Base-by-base conservation (phyloP, 208 protist genomes). In the Tritrichomonas musculus region DNA sequence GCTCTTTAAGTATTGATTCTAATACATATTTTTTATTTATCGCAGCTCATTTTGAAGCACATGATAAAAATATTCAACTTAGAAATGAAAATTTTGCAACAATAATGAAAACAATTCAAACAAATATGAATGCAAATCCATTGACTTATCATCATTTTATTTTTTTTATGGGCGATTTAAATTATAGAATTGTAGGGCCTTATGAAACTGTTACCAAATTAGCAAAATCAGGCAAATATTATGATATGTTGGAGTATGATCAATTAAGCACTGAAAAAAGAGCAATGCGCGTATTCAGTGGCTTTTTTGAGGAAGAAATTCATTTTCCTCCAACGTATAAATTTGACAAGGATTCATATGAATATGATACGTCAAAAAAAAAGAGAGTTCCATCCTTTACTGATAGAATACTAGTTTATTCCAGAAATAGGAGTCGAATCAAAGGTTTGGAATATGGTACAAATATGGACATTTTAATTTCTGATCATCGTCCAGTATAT, bases 271-370 rank as follows among this genome's bases (percentile, higher is more conserved):
- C 1, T 13, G 41, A 33, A n/a, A 44, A 88, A 49, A 13, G 47
- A 20, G 47, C 20, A 39, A 49, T 53, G 20, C 77, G 0, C 13
- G 93, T 94, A 39, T 95, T 96, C 33, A 53, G 50, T 8, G 93
- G 69, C 3, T 95, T 95, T 55, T 8, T 13, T 3, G 95, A 96
- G 92, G 95, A 53, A 27, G 60, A 80, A n/a, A 93, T 96, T 75
- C 33, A 27, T 55, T 96, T 96, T 60, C 88, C 65, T 27, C 95
- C 95, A 36, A 94, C 95, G 41, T 96, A 96, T 80, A 95, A 95
- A 92, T 95, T 94, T 57, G 93, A 95, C 49, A 88, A 92, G 25
- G 60, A 93, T 55, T 93, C 64, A 36, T 49, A 93, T 60, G 25
- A 49, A 39, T 94, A 94, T 49, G 94, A 94, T 49, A 94, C 53